phyloP scores from a whole-genome alignment of 768 basidiomycete species.

The Leucogyrophana mollusca region DNA sequence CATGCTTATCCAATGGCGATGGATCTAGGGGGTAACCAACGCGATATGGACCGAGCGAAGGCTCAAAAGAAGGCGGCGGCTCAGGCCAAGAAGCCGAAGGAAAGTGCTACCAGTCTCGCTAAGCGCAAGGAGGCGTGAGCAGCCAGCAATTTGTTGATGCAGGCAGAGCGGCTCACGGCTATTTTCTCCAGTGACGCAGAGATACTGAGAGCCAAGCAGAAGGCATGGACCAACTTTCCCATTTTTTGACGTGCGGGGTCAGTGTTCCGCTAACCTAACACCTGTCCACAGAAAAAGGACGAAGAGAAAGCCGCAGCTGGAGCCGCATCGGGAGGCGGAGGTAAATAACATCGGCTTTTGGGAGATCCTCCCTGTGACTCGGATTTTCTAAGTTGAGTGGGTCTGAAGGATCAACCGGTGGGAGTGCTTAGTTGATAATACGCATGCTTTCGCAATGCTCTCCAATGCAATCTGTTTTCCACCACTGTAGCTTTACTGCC shows the following conservation, averaged over 20 bases:
- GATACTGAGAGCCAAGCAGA: slow-evolving; percentile 73
- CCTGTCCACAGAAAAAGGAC: slow-evolving; percentile 48
- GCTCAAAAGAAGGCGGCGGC: slow-evolving; percentile 69
- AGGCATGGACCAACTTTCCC: slow-evolving; percentile 45
- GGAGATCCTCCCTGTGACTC: neutral
- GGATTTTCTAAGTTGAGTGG: too few relatives aligned
- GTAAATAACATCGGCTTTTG: slow-evolving; percentile 36
- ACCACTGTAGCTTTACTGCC: too few relatives aligned
- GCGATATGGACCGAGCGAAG: slow-evolving; percentile 70
- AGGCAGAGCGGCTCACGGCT: slow-evolving; percentile 16
- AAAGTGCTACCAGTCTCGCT: slow-evolving; percentile 58
- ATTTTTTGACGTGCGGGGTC: neutral
- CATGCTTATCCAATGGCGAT: slow-evolving; percentile 10
- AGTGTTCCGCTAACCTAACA: slow-evolving; percentile 8
- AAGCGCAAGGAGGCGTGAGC: slow-evolving; percentile 79
- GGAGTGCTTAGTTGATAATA: too few relatives aligned
- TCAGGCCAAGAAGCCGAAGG: slow-evolving; percentile 63
- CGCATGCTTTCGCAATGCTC: too few relatives aligned
- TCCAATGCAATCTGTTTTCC: too few relatives aligned
- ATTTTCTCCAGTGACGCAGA: slow-evolving; percentile 64
- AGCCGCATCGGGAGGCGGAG: slow-evolving; percentile 11
- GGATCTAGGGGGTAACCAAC: slow-evolving; percentile 73
- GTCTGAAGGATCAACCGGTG: too few relatives aligned
- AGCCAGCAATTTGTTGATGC: slow-evolving; percentile 12
- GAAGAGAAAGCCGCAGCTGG: slow-evolving; percentile 42